Evolutionary conservation across 306 rosid genomes (phyloP).

Genomic region (Aeschynomene evenia): DNA sequence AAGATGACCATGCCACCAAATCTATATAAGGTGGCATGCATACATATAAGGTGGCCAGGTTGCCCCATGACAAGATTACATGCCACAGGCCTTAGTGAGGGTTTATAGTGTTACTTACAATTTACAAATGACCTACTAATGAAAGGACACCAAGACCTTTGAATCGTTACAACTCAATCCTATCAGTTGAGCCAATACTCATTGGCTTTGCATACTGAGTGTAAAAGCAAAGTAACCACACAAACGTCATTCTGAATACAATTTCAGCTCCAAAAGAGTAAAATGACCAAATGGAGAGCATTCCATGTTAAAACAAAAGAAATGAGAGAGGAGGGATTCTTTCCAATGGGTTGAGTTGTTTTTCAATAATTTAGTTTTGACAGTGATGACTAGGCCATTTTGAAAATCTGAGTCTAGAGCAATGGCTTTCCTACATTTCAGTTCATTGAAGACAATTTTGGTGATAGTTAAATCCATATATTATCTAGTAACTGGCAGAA

Average conservation of each 20-base stretch:
- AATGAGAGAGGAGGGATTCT: not conserved
- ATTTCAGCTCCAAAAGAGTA: not conserved
- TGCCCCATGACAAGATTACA: not conserved
- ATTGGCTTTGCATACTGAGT: not conserved
- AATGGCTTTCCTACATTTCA: constrained; percentile 15
- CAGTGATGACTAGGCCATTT: not conserved
- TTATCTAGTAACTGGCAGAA: constrained; percentile 7
- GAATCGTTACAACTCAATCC: not conserved
- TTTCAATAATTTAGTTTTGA: constrained; percentile 2
- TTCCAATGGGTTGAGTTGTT: not conserved
- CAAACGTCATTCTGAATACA: not conserved
- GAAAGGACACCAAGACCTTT: constrained; percentile 11
- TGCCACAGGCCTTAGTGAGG: not conserved
- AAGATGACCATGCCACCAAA: constrained; percentile 1
- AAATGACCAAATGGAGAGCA: not conserved
- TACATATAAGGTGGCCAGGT: not conserved
- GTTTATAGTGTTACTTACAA: not conserved
- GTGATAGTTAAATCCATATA: not conserved
- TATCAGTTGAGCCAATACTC: constrained; percentile 5
- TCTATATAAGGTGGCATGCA: too few species aligned
- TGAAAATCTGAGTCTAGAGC: constrained; percentile 14
- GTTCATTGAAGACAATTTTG: constrained; percentile 11
- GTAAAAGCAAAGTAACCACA: constrained; percentile 8
- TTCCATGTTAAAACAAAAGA: not conserved
- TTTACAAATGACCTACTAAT: constrained; percentile 10